Base-by-base conservation (phyloP, 2,329 filamentous ascomycete species). In the Aurifilum marmelostoma region DNA sequence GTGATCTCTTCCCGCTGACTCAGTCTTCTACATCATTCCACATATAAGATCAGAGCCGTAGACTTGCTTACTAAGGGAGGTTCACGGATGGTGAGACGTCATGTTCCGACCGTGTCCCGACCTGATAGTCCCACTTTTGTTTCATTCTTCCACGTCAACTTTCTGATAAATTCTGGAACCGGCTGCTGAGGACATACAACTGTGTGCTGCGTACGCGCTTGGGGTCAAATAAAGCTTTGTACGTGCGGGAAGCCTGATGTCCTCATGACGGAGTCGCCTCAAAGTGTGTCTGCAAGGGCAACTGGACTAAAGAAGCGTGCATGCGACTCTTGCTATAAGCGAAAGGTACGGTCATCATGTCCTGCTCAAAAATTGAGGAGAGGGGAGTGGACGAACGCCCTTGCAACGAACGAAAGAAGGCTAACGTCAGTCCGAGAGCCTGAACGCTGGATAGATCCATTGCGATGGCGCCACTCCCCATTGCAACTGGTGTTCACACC, bases 401-500 rank as follows among this genome's bases (percentile, higher is more conserved):
- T n/a, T n/a, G n/a, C n/a, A n/a, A n/a, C n/a, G n/a, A n/a, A n/a
- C n/a, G 34, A 8, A 34, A 11, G 9, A 24, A n/a, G 29, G 41
- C 61, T 63, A 52, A 63, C 29, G 52, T 5, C 18, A 18, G 0
- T 29, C 18, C 16, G 66, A 63, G 34, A 11, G 9, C 12, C 11
- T 11, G 37, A 12, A 32, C 59, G 12, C 41, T 68, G 32, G 29
- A 21, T 66, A 84, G 83, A 86, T 86, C 69, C 84, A 85, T 78
- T 86, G 84, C 71, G 83, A 84, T 72, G 78, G 77, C 2, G 77
- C 77, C 21, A 69, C 77, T 12, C 80, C 81, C 3, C 77, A 79
- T 63, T 85, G 83, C 75, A 82, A 85, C 73, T 85, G 83, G 83
- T 85, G 83, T 73, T 78, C 77, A 63, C 82, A 85, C 73, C 83